phyloP scores from a whole-genome alignment of 2,329 filamentous ascomycete species.

The Cucurbitaria berberidis region DNA sequence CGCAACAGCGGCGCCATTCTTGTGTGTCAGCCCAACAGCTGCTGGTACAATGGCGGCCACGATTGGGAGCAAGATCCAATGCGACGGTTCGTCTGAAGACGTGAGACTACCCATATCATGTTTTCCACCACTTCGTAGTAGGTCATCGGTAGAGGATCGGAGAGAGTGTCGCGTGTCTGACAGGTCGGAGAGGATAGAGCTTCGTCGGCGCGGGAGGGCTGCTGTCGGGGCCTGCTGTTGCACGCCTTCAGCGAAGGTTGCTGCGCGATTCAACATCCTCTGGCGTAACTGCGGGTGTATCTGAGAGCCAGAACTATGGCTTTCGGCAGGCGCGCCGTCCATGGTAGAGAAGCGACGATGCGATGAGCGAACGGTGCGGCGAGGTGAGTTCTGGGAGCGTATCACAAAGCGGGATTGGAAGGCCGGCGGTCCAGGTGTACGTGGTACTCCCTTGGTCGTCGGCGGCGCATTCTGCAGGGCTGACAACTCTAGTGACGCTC shows the following conservation, averaged over 20 bases:
- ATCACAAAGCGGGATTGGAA: slow-evolving; percentile 4
- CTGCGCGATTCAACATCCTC: slow-evolving; percentile 45
- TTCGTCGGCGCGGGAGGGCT: slow-evolving; percentile 62
- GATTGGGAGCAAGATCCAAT: slow-evolving; percentile 81
- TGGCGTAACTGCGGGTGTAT: slow-evolving; percentile 42
- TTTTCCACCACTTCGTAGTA: slow-evolving; percentile 61
- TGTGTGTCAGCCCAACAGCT: slow-evolving; percentile 81
- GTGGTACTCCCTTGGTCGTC: slow-evolving; percentile 7
- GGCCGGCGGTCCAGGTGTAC: slow-evolving; percentile 4
- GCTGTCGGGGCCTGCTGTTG: slow-evolving; percentile 25
- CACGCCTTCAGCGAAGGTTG: slow-evolving; percentile 42
- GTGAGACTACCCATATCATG: slow-evolving; percentile 36
- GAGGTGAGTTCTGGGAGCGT: not conserved
- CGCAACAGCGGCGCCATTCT: slow-evolving; percentile 80
- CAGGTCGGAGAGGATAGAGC: slow-evolving; percentile 79
- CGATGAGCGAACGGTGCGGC: slow-evolving; percentile 4
- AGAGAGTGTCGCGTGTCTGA: slow-evolving; percentile 71
- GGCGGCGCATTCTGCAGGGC: slow-evolving; percentile 17
- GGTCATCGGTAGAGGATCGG: slow-evolving; percentile 71
- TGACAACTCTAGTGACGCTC: slow-evolving; percentile 16
- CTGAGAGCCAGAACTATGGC: slow-evolving; percentile 25
- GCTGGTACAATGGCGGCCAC: slow-evolving; percentile 85
- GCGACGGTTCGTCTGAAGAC: slow-evolving; percentile 62
- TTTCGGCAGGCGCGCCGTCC: slow-evolving; percentile 32
- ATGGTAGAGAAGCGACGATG: slow-evolving; percentile 25